These are phyloP conservation scores for Heterobasidion parviporum DNA, from an alignment of 1,284 basidiomycete genomes.

Conservation along the genomic window DNA sequence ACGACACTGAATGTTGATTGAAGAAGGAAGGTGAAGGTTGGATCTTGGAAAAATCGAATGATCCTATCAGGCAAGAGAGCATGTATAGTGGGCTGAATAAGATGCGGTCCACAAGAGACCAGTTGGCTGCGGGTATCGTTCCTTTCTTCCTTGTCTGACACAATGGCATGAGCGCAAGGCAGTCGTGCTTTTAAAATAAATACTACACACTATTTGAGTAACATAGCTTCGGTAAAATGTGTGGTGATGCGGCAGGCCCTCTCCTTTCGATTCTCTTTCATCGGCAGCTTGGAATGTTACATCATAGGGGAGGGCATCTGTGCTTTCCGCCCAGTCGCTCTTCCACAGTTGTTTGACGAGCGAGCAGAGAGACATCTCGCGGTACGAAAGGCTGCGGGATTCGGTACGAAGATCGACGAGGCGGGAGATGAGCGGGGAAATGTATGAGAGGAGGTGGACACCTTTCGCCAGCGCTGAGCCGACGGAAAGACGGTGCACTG, in stretches of 20 bases:
- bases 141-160: not conserved
- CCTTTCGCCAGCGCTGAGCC: slow-evolving; percentile 31
- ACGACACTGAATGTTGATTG: not conserved
- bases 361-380: slow-evolving; percentile 23
- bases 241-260: slow-evolving; percentile 26
- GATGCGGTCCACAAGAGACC: slow-evolving; percentile 4
- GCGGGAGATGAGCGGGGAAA: slow-evolving; percentile 32
- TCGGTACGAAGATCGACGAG: slow-evolving; percentile 37
- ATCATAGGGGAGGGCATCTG: slow-evolving; percentile 40
- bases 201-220: slow-evolving; percentile 27
- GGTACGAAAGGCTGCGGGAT: slow-evolving; percentile 30
- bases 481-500: slow-evolving; percentile 31
- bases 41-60: slow-evolving; percentile 30
- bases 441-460: slow-evolving; percentile 34
- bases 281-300: slow-evolving; percentile 38
- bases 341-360: slow-evolving; percentile 33
- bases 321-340: slow-evolving; percentile 41
- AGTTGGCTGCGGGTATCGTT: not conserved
- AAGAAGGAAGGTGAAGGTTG: slow-evolving; percentile 29
- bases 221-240: slow-evolving; percentile 39
- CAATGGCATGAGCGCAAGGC: not conserved
- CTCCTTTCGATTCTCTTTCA: slow-evolving; percentile 29
- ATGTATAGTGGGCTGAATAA: slow-evolving; percentile 16
- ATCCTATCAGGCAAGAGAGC: slow-evolving; percentile 18
- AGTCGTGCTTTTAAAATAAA: not conserved